A percentile compares a stretch with the other conserved stretches of the same genome.
These are phyloP conservation scores for Hyphopichia fennica DNA, from an alignment of 1,139 yeast genomes.

Conservation along the genomic window DNA sequence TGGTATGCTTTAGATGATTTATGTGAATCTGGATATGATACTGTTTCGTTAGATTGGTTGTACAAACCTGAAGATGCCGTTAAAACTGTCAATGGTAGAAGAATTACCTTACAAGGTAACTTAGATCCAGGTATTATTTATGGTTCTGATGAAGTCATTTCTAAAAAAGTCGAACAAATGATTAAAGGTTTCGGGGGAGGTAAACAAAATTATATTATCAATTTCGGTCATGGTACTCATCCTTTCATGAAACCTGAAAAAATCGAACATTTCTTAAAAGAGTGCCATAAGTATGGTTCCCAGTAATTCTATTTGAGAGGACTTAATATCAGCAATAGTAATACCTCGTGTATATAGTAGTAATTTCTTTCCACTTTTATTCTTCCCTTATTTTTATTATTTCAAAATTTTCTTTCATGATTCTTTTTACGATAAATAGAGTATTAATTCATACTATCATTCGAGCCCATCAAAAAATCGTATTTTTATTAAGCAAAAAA, in stretches of 20 bases:
- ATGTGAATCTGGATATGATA: conserved; percentile 82
- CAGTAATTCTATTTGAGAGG: conserved; percentile 11
- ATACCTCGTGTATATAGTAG: background rate
- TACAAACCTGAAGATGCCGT: conserved; percentile 87
- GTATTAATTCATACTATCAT: background rate
- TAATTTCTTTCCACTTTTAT: background rate
- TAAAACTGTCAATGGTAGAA: conserved; percentile 68
- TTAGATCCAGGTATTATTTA: conserved; percentile 94
- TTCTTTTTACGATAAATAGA: background rate
- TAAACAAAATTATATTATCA: conserved; percentile 83
- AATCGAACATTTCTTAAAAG: conserved; percentile 78
- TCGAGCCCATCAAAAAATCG: background rate
- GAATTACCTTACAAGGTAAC: conserved; percentile 89
- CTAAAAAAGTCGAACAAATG: conserved; percentile 83
- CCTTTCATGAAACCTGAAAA: conserved; percentile 95
- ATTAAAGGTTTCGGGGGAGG: conserved; percentile 90
- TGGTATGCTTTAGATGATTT: conserved; percentile 94
- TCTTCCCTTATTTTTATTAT: too few relatives aligned
- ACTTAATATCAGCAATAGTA: conserved; percentile 6
- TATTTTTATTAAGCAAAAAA: background rate
- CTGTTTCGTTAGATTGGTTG: conserved; percentile 90
- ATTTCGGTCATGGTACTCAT: conserved; percentile 97
- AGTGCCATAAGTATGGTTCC: conserved; percentile 79
- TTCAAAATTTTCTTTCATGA: background rate
- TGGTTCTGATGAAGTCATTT: conserved; percentile 80